Evolutionary conservation across 345 rosid species (phyloP), one percentile per base, ranked within the genome.

Genomic region (Camelina neglecta): DNA sequence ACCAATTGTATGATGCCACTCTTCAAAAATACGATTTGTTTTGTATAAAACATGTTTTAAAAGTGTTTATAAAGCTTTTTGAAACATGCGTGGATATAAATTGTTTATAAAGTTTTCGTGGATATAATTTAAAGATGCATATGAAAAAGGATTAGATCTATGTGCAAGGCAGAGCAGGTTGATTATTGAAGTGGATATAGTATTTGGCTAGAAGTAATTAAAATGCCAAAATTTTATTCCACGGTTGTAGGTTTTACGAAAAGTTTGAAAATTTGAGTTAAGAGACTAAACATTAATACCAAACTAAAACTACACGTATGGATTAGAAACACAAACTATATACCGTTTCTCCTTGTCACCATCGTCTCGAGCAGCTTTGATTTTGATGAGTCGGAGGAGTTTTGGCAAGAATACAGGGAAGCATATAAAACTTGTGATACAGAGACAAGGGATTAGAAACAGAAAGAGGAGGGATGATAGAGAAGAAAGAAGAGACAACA

Each of bases 361-460:
- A 36, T 36, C 7, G 8, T 60, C 26, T 60, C 65, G 15, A 35
- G 24, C 2, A 5, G 47, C 7, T 16, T 8, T 9, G 47, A 60
- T 36, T 18, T 60, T 60, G 47, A 18, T 35, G 65, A 60, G 1
- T 36, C 65, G 5, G 65, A 60, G 26, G 64, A 60, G 15, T 60
- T 60, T 60, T 8, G 45, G 26, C 29, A 60, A 60, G 13, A 8
- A 35, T 0, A 60, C 1, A 60, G 44, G 44, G 39, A 60, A 60
- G 26, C 45, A 60, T 8, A 10, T 2, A 60, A 18, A 21, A 4
- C 8, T 60, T 35, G 64, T 60, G n/a, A 60, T 36, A 18, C 36
- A 60, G 29, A 60, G 18, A 60, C 15, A 60, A 36, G 65, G 47
- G 65, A 60, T 60, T 11, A n/a, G 13, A 58, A 56, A 56, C 11